phyloP scores from a whole-genome alignment of 768 basidiomycete genomes.

The Leccinum ochraceum region DNA sequence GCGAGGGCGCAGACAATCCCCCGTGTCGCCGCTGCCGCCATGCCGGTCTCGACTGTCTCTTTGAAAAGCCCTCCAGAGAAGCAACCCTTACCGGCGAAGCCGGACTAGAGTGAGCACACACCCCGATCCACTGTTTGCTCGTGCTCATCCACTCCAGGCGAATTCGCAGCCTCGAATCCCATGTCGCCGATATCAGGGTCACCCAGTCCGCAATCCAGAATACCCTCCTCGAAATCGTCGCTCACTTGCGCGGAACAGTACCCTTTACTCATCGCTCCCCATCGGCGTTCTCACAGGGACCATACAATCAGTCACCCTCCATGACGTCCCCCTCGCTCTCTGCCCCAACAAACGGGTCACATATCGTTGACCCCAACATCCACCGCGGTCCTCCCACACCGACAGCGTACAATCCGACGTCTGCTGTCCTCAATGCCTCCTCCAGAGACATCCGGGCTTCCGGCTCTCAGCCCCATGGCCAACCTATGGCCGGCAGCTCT shows the following conservation, averaged over 20 bases:
- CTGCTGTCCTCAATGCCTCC: constrained; percentile 26
- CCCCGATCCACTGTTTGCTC: neutral
- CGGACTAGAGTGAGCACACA: constrained; percentile 73
- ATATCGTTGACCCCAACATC: constrained; percentile 23
- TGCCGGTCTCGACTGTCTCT: constrained; percentile 87
- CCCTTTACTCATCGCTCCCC: constrained; percentile 60
- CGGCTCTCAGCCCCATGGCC: constrained; percentile 35
- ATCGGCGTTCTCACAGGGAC: constrained; percentile 48
- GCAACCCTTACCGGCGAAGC: constrained; percentile 87
- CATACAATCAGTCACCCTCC: constrained; percentile 69
- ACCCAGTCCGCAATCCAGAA: constrained; percentile 76
- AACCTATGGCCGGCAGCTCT: constrained; percentile 41
- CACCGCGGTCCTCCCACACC: constrained; percentile 35
- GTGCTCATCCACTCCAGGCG: constrained; percentile 53
- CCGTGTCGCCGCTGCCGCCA: constrained; percentile 94
- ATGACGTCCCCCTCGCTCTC: constrained; percentile 49
- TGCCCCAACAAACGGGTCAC: constrained; percentile 40
- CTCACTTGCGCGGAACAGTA: constrained; percentile 64
- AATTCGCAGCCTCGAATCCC: constrained; percentile 83
- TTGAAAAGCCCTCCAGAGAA: constrained; percentile 91
- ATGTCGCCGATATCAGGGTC: constrained; percentile 80
- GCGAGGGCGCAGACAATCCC: constrained; percentile 94
- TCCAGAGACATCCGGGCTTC: constrained; percentile 36
- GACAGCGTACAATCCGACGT: constrained; percentile 26
- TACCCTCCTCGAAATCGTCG: constrained; percentile 77